Base-by-base conservation (phyloP, 148 eudicot genomes). In the Silene uniflora region DNA sequence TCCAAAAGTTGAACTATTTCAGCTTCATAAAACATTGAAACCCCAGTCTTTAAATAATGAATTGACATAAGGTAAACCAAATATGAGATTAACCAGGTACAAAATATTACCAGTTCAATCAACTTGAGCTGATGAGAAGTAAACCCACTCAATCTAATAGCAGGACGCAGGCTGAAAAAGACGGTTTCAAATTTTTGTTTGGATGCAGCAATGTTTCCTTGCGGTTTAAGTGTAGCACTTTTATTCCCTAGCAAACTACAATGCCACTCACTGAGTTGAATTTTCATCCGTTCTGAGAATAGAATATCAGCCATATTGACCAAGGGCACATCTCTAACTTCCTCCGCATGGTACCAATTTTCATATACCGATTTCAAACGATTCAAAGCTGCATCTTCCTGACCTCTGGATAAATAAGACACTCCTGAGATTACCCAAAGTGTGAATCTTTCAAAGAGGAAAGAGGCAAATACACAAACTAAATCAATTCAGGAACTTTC, bases 381-480 rank as follows among this genome's bases (percentile, higher is more conserved):
- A 70, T 81, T 81, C 76, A 91, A 73, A 13, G 90, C 94, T 76
- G 86, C 87, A 21, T 89, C 90, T 83, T 95, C 96, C 86, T 89
- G 99, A 74, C 87, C 82, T 95, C 97, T 92, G 87, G 99, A 95
- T 91, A 95, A 88, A 92, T 95, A 95, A 87, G 97, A 95, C 86
- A 90, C 81, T 77, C 99, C 97, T 95, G 99, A 89, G 89, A 89
- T 88, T 83, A 86, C 72, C 75, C 83, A 84, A 79, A 83, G 77
- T 60, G 80, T 83, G 80, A 88, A 85, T 73, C 80, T 83, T 84
- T 85, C 87, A 81, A 77, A 49, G 59, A 46, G 11, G 24, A 71
- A 47, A 27, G 21, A 61, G 16, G 22, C 19, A 8, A 54, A 71
- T 7, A 27, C 25, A 54, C 35, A 52, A 52, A 24, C 6, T 23